Conservation (phyloP, 164 flowering plant species). For the Chimonanthus salicifolius region DNA sequence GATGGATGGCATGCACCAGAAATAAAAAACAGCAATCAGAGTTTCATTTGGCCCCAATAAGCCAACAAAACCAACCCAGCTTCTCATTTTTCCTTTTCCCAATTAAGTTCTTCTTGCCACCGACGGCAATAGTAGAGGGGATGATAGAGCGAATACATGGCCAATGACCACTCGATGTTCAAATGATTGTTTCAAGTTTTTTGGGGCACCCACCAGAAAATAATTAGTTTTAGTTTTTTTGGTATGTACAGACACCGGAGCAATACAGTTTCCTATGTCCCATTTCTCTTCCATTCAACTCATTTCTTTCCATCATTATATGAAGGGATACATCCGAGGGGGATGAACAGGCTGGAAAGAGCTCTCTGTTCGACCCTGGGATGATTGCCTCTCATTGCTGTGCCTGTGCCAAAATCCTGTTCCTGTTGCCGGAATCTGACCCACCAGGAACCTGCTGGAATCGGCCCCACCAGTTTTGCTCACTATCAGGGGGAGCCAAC, state of each 20-base stretch:
- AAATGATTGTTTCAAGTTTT: constrained; percentile 23
- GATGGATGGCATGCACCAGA: neutral
- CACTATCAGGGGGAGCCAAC: constrained; percentile 54
- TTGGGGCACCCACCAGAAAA: constrained; percentile 19
- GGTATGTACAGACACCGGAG: constrained; percentile 26
- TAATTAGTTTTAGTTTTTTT: constrained; percentile 18
- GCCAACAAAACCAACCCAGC: neutral
- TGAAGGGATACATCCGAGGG: constrained; percentile 21
- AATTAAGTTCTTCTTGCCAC: too few relatives aligned
- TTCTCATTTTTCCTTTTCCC: neutral
- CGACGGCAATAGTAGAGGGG: neutral
- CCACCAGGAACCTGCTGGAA: constrained; percentile 50
- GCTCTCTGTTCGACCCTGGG: constrained; percentile 58
- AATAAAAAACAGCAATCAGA: neutral
- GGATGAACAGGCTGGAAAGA: constrained; percentile 18
- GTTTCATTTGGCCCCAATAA: neutral
- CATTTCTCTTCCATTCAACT: constrained; percentile 19
- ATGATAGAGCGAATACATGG: neutral
- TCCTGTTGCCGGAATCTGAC: constrained; percentile 40
- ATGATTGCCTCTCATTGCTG: constrained; percentile 63
- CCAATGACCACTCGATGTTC: constrained; percentile 17
- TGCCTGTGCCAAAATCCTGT: constrained; percentile 63
- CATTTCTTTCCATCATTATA: constrained; percentile 16
- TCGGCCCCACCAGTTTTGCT: constrained; percentile 48
- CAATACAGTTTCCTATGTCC: constrained; percentile 12